These are phyloP conservation scores for Polyporus tsugae DNA, from an alignment of 1,284 basidiomycete genomes.

Conservation along the genomic window DNA sequence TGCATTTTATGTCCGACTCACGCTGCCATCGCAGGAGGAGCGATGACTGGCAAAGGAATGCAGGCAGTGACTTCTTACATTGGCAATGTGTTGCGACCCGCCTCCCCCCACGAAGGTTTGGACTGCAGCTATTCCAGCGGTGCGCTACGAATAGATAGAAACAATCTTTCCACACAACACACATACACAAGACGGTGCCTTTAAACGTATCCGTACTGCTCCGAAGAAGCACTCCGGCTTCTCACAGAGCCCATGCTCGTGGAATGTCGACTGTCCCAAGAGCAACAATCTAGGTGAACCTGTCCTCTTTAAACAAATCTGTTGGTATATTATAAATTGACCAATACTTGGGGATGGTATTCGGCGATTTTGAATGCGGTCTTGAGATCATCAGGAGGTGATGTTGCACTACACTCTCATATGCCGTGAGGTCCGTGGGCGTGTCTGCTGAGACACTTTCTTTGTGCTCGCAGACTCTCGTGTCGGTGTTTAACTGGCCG, in stretches of 20 bases:
- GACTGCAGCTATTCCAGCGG: not conserved
- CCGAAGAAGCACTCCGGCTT: constrained; percentile 6
- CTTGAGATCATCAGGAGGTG: not conserved
- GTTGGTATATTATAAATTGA: not conserved
- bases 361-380: not conserved
- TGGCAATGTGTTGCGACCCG: not conserved
- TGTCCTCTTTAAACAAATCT: not conserved
- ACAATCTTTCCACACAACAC: not conserved
- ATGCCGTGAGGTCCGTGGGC: not conserved
- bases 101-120: not conserved
- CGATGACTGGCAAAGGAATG: not conserved
- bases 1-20: not conserved
- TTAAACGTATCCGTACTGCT: not conserved
- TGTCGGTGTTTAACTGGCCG: not conserved
- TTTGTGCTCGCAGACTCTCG: not conserved
- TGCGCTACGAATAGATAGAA: not conserved
- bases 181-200: not conserved
- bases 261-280: not conserved
- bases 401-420: not conserved
- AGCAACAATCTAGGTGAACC: not conserved
- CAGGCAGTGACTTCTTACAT: not conserved
- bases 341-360: not conserved
- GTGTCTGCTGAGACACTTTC: not conserved
- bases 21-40: not conserved
- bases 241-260: not conserved